These are phyloP conservation scores for Chaetomium fimeti DNA, from an alignment of 495 filamentous ascomycete species.

Conservation along the genomic window DNA sequence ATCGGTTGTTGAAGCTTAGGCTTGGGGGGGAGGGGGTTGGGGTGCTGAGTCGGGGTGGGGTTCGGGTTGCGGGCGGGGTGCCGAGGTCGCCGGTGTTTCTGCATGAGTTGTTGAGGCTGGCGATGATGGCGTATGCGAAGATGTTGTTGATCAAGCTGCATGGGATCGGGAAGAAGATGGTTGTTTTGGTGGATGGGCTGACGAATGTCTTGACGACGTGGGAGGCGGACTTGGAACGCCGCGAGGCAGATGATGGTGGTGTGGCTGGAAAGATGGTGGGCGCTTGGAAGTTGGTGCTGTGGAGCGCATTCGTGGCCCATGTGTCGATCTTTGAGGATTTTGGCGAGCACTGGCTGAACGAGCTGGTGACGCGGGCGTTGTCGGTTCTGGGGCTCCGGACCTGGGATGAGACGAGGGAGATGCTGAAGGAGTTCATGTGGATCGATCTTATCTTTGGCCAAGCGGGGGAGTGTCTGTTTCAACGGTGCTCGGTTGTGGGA, in stretches of 20 bases:
- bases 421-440: conserved; percentile 24
- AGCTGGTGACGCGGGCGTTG: not conserved
- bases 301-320: conserved; percentile 13
- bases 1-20: conserved; percentile 6
- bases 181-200: not conserved
- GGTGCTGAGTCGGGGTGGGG: not conserved
- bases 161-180: conserved; percentile 17
- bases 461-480: not conserved
- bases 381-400: conserved; percentile 3
- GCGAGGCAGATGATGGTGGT: not conserved
- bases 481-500: not conserved
- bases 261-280: not conserved
- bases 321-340: conserved; percentile 20
- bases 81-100: not conserved
- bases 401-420: conserved; percentile 14
- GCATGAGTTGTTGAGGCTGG: conserved; percentile 10
- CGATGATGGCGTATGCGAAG: conserved; percentile 21
- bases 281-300: conserved; percentile 6
- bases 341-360: conserved; percentile 2
- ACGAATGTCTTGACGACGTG: not conserved
- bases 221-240: not conserved
- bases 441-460: conserved; percentile 8
- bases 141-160: conserved; percentile 11
- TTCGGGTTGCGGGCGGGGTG: no score
- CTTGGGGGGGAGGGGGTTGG: not conserved